Evolutionary conservation across 1,284 basidiomycete species (phyloP).

Genomic region (Moniliophthora roreri): DNA sequence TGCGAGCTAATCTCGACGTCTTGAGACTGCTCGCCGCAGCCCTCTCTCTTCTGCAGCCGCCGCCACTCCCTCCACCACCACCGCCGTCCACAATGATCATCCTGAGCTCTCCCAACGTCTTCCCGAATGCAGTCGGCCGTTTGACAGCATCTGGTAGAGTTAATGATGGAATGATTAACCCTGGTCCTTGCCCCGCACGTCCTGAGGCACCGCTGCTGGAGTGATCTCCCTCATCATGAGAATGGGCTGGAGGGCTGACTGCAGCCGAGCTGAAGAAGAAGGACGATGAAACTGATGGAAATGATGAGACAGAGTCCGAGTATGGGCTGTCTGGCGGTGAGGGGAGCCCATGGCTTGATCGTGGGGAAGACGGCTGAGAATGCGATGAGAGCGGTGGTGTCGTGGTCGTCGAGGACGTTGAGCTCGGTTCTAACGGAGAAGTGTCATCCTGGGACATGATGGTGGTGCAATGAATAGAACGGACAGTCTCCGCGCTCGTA

Average conservation of each 20-base stretch:
- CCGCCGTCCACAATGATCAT: neutral
- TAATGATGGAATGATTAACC: conserved; percentile 11
- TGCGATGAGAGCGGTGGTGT: too few species aligned
- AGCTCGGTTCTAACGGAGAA: too few species aligned
- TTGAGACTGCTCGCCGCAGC: neutral
- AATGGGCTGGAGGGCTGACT: neutral
- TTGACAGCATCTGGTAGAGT: conserved; percentile 9
- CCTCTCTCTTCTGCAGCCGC: too few species aligned
- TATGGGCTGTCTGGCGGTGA: conserved; percentile 3
- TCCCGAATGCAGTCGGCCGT: conserved; percentile 2
- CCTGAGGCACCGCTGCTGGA: conserved; percentile 1
- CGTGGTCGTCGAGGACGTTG: too few species aligned
- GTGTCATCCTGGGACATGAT: too few species aligned
- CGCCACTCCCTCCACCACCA: neutral
- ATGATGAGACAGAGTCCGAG: conserved; percentile 12
- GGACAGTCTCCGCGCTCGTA: too few species aligned
- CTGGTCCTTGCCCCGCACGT: conserved; percentile 1
- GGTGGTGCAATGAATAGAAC: too few species aligned
- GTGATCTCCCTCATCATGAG: conserved; percentile 1
- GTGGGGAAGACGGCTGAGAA: conserved; percentile 2
- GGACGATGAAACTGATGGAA: conserved; percentile 12
- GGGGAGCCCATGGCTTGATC: conserved; percentile 2
- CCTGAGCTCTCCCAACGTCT: neutral
- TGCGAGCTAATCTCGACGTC: neutral
- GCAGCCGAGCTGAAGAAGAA: conserved; percentile 15